A percentile compares a stretch with the other conserved stretches of the same genome.
phyloP scores from a whole-genome alignment of 2,329 filamentous ascomycete species.

The Zasmidium citrigriseum region DNA sequence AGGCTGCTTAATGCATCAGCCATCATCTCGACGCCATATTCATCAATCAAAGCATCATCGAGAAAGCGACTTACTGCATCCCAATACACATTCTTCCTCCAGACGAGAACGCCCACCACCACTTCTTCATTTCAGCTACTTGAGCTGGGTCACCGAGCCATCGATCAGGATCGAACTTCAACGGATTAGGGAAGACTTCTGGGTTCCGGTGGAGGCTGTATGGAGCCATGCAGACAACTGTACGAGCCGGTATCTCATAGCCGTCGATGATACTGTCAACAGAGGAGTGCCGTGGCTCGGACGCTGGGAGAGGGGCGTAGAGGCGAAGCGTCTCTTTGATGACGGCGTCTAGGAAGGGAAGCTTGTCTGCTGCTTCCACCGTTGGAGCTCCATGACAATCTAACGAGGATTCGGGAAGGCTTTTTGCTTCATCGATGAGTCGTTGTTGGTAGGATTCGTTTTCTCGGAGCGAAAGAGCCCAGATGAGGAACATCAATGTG shows the following conservation, averaged over 20 bases:
- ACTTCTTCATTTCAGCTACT: constrained; percentile 34
- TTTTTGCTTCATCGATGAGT: constrained; percentile 46
- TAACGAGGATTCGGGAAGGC: constrained; percentile 12
- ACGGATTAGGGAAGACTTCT: constrained; percentile 41
- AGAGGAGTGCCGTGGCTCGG: constrained; percentile 49
- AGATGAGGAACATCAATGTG: constrained; percentile 54
- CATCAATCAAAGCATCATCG: background rate
- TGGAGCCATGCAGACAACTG: constrained; percentile 43
- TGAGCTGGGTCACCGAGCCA: constrained; percentile 36
- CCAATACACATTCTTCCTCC: constrained; percentile 52
- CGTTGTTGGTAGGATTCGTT: constrained; percentile 47
- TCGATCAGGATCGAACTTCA: constrained; percentile 40
- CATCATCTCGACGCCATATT: constrained; percentile 53
- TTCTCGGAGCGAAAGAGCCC: constrained; percentile 49
- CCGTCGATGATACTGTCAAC: constrained; percentile 37
- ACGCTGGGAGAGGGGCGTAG: constrained; percentile 52
- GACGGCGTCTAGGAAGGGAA: constrained; percentile 68
- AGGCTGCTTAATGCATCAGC: constrained; percentile 67
- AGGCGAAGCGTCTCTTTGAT: constrained; percentile 75
- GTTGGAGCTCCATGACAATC: constrained; percentile 41
- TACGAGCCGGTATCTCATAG: constrained; percentile 37
- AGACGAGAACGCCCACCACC: constrained; percentile 52
- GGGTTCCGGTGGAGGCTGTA: constrained; percentile 45
- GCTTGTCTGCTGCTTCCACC: constrained; percentile 35
- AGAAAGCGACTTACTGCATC: constrained; percentile 27